These are phyloP conservation scores for Saccharum hybrid DNA, from an alignment of 202 grass and related monocot species.

Conservation along the genomic window DNA sequence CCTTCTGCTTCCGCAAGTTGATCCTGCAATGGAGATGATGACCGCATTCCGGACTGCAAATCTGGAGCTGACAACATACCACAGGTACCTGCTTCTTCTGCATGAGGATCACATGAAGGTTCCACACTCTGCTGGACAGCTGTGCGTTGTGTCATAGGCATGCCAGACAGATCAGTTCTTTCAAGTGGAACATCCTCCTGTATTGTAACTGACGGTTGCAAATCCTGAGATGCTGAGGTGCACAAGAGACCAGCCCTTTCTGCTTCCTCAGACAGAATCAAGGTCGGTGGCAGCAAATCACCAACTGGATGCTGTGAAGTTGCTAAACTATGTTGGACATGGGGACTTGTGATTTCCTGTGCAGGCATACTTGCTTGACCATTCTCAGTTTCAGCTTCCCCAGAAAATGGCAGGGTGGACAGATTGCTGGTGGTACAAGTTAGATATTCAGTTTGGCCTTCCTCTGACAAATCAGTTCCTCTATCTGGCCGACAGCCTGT, in stretches of 20 bases:
- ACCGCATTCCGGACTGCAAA: constrained; percentile 28
- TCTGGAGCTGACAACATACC: neutral
- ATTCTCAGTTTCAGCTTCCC: constrained; percentile 38
- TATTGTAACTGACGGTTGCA: constrained; percentile 15
- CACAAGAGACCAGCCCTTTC: neutral
- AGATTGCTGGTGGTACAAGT: neutral
- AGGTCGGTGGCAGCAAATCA: neutral
- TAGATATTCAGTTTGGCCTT: constrained; percentile 32
- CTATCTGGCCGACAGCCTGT: constrained; percentile 33
- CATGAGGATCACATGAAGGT: constrained; percentile 2
- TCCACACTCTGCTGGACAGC: neutral
- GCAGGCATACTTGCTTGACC: constrained; percentile 30
- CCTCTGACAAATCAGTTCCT: constrained; percentile 29
- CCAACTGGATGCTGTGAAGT: neutral
- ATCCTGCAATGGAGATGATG: constrained; percentile 36
- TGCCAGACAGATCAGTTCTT: constrained; percentile 28
- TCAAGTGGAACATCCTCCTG: constrained; percentile 19
- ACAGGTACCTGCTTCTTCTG: neutral
- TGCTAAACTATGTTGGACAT: constrained; percentile 7
- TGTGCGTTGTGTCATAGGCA: constrained; percentile 13
- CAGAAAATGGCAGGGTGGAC: constrained; percentile 10
- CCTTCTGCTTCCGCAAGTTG: constrained; percentile 30
- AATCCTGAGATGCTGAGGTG: neutral
- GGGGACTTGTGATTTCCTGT: neutral
- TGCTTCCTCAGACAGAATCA: constrained; percentile 10